Percentiles rank a stretch among this genome's conserved stretches.
phyloP scores from a whole-genome alignment of 345 rosid genomes.

The Citrus australasica region DNA sequence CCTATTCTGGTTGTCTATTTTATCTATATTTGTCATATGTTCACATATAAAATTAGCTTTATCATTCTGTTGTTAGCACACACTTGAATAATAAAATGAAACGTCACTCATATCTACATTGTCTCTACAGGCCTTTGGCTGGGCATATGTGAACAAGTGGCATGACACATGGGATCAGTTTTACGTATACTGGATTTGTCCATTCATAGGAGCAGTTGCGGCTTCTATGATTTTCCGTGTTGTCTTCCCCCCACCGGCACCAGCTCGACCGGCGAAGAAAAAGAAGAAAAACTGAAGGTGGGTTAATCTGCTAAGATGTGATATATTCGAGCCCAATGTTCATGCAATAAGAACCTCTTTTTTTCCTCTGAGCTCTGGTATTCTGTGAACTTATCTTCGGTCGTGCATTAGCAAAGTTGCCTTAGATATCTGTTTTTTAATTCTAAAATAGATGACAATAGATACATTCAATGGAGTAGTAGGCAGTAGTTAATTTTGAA shows the following conservation, averaged over 20 bases:
- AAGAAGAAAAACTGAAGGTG: conserved; percentile 55
- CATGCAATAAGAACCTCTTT: conserved; percentile 8
- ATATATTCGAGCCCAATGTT: background rate
- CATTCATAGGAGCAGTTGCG: conserved; percentile 70
- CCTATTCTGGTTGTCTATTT: background rate
- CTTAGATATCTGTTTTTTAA: background rate
- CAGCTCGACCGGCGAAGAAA: conserved; percentile 28
- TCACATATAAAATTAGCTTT: background rate
- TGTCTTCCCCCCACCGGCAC: conserved; percentile 40
- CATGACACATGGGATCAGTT: conserved; percentile 92
- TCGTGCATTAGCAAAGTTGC: background rate
- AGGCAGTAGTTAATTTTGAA: too few species aligned
- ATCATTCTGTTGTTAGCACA: background rate
- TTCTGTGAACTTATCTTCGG: too few species aligned
- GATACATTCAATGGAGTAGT: too few species aligned
- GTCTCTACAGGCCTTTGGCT: conserved; percentile 76
- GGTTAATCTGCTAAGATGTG: background rate
- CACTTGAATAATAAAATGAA: too few species aligned
- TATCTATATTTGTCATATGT: background rate
- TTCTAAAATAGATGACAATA: background rate
- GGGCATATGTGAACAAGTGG: conserved; percentile 80
- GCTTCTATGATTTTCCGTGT: conserved; percentile 77
- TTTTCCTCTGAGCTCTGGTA: background rate
- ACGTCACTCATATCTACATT: background rate
- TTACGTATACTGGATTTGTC: conserved; percentile 90